Evolutionary conservation across 371 early-diverging fungal species (phyloP).

Genomic region (Mortierella sp.): DNA sequence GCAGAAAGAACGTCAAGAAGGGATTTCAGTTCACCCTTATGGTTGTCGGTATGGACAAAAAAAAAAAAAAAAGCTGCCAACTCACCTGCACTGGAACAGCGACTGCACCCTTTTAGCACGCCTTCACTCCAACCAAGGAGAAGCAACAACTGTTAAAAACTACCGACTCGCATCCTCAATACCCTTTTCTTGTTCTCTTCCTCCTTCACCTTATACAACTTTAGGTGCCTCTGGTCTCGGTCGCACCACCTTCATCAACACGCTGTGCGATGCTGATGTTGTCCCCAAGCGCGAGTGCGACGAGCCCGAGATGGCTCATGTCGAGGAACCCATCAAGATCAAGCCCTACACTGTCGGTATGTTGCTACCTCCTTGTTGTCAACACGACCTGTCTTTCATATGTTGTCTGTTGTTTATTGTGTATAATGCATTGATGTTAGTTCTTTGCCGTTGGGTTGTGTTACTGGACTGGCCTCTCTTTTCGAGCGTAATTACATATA

Average conservation of each 20-base stretch:
- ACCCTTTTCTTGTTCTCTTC: conserved; percentile 1
- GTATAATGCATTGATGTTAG: background rate
- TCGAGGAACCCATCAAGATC: conserved; percentile 95
- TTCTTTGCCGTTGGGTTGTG: conserved; percentile 6
- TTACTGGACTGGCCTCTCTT: background rate
- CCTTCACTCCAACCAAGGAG: background rate
- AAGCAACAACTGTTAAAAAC: background rate
- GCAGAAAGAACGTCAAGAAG: conserved; percentile 97
- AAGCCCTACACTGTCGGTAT: conserved; percentile 83
- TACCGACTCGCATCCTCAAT: background rate
- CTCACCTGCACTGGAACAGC: background rate
- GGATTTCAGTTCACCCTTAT: conserved; percentile 97
- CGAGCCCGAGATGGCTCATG: conserved; percentile 88
- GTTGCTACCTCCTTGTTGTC: conserved; percentile 1
- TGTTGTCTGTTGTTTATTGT: background rate
- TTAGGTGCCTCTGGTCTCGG: conserved; percentile 96
- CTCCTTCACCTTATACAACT: background rate
- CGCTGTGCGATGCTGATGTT: conserved; percentile 90
- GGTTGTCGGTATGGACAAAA: conserved; percentile 88
- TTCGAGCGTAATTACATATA: background rate
- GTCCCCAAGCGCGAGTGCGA: conserved; percentile 80
- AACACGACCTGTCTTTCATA: background rate
- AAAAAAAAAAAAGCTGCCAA: background rate
- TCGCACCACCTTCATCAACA: conserved; percentile 98
- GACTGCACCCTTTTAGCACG: too few relatives aligned